Conservation (phyloP, 2,329 filamentous ascomycete genomes). For the Penicillium sp. region DNA sequence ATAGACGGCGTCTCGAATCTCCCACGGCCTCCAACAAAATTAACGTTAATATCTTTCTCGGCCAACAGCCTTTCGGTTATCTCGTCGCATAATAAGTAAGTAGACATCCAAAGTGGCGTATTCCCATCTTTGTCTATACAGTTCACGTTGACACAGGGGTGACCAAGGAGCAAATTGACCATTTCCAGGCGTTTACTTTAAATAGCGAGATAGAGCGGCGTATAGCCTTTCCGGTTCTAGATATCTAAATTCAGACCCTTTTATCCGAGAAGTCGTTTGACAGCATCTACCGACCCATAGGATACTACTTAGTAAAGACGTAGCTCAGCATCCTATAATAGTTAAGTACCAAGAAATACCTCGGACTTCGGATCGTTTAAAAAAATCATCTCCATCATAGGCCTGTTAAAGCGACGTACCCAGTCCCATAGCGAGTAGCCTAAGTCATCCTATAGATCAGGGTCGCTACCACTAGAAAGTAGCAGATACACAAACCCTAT, state of each 20-base stretch:
- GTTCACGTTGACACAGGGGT: background rate
- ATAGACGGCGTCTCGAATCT: background rate
- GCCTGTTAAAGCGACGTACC: background rate
- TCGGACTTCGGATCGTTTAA: background rate
- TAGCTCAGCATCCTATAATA: background rate
- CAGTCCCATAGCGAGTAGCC: background rate
- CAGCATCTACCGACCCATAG: constrained; percentile 2
- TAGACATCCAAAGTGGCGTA: constrained; percentile 10
- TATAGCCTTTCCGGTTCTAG: no score
- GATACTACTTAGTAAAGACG: constrained; percentile 1
- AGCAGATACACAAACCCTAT: background rate
- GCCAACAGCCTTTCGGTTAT: no score
- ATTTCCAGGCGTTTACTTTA: background rate
- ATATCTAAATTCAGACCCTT: background rate
- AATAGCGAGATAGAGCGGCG: background rate
- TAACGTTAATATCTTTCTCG: constrained; percentile 7
- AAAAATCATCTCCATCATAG: constrained; percentile 2
- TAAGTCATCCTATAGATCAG: background rate
- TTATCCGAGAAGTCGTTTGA: background rate
- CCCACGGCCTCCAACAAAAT: constrained; percentile 6
- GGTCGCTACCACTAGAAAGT: background rate
- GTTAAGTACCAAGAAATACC: background rate
- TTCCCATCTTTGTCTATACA: constrained; percentile 4
- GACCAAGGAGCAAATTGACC: background rate
- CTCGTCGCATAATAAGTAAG: constrained; percentile 1